Evolutionary conservation across 1,139 yeast genomes (phyloP).

Genomic region (Geotrichum australiense): DNA sequence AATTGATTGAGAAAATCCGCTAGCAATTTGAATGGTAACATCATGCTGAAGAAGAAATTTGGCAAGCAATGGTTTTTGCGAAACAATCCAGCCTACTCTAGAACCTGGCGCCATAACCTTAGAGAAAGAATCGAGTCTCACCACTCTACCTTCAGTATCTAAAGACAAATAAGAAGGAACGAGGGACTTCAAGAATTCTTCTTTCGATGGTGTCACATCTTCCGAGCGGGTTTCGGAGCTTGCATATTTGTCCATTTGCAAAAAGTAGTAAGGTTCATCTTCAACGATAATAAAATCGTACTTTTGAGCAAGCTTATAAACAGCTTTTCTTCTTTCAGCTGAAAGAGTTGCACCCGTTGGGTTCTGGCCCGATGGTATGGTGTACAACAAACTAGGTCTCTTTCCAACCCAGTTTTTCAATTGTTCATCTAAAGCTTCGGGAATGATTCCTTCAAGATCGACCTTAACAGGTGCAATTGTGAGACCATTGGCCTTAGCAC

Average conservation of each 20-base stretch:
- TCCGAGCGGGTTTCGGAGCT: conserved; percentile 33
- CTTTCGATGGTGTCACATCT: conserved; percentile 27
- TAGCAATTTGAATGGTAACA: conserved; percentile 72
- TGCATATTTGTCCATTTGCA: conserved; percentile 73
- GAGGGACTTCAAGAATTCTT: conserved; percentile 57
- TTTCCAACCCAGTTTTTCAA: conserved; percentile 65
- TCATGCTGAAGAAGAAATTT: conserved; percentile 70
- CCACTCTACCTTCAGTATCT: conserved; percentile 85
- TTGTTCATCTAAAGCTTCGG: conserved; percentile 57
- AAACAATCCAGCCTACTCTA: conserved; percentile 88
- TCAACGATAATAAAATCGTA: conserved; percentile 77
- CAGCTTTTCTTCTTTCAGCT: conserved; percentile 59
- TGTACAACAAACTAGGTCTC: conserved; percentile 74
- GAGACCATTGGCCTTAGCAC: conserved; percentile 69
- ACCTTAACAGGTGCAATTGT: conserved; percentile 65
- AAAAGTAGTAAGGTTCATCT: conserved; percentile 92
- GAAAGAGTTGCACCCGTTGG: conserved; percentile 84
- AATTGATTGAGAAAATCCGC: conserved; percentile 73
- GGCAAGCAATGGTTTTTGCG: conserved; percentile 59
- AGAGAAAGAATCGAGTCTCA: conserved; percentile 85
- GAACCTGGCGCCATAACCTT: conserved; percentile 91
- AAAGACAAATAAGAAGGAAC: conserved; percentile 72
- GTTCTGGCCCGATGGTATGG: conserved; percentile 90
- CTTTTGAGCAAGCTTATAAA: conserved; percentile 67
- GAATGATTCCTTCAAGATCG: conserved; percentile 75